Base-by-base conservation (phyloP, 2,329 filamentous ascomycete genomes). In the Sclerotinia glacialis region DNA sequence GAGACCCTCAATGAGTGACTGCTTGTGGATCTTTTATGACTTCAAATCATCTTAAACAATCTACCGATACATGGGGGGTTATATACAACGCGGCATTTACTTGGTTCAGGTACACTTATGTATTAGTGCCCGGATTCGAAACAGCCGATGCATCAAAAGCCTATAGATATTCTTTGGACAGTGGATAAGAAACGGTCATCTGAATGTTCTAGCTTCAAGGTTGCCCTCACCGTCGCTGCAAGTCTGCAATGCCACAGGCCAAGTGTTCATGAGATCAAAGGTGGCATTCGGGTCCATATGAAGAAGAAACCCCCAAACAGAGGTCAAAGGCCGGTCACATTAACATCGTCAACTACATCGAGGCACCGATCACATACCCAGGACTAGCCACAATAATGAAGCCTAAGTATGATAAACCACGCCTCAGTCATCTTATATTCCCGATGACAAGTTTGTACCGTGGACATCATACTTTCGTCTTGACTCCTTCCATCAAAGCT, bases 181-280 rank as follows among this genome's bases (percentile, higher is more conserved):
- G 42, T 46, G 23, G 26, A 23, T 31, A 18, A 60, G 21, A 21
- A 60, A 49, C 26, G n/a, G 44, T 49, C 44, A 49, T 50, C 42
- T 50, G 28, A 61, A 37, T 40, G n/a, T 61, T 61, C 58, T 50
- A 37, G 58, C 42, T 61, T 37, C 16, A 18, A 61, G 18, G 9
- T 46, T 60, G 44, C 12, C 28, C 56, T 21, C 42, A 23, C 18
- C 28, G 42, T 47, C 56, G 42, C 44, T 26, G 21, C 44, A 60
- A 47, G 21, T 47, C 42, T 49, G 42, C 44, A 47, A 60, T 5
- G 47, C 28, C 56, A 60, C 56, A 37, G 56, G 56, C 56, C 56
- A 60, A 47, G 56, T 49, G 56, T 60, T 60, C 56, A 49, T 47
- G 44, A 49, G 31, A 16, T 49, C 28, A 47, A 60, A 49, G 7